Evolutionary conservation across 768 basidiomycete genomes (phyloP).

Genomic region (Agrocybe chaxingu): DNA sequence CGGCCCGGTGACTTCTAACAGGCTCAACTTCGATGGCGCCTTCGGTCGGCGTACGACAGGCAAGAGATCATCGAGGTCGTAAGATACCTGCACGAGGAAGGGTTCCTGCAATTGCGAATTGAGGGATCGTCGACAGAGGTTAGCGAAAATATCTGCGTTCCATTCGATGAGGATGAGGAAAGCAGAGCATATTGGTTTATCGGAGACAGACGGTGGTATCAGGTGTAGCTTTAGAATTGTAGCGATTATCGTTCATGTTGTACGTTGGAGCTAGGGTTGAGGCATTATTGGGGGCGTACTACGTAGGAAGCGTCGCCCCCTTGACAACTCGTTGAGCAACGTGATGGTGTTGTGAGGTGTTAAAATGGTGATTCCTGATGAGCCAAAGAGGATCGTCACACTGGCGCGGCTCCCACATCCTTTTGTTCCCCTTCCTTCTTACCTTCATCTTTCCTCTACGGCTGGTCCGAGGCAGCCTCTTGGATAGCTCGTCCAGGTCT

Average conservation of each 20-base stretch:
- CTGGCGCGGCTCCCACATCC: slow-evolving; percentile 7
- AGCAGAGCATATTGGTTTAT: slow-evolving; percentile 54
- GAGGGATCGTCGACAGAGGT: slow-evolving; percentile 19
- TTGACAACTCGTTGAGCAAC: background rate
- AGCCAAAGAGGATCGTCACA: slow-evolving; percentile 1
- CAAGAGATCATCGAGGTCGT: slow-evolving; percentile 71
- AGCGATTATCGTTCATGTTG: slow-evolving; percentile 1
- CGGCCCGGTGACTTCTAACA: slow-evolving; percentile 22
- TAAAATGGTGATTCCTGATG: background rate
- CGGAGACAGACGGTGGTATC: slow-evolving; percentile 64
- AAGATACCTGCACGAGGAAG: slow-evolving; percentile 48
- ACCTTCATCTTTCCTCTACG: slow-evolving; percentile 21
- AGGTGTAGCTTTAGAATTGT: slow-evolving; percentile 33
- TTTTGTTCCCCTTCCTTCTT: slow-evolving; percentile 8
- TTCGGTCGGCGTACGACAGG: slow-evolving; percentile 70
- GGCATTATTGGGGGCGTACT: too few species aligned
- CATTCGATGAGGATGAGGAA: slow-evolving; percentile 53
- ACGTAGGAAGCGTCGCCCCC: too few species aligned
- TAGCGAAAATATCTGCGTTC: slow-evolving; percentile 19
- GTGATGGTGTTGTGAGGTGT: slow-evolving; percentile 9
- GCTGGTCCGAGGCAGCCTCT: slow-evolving; percentile 21
- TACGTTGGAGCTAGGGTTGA: too few species aligned
- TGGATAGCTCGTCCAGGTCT: slow-evolving; percentile 10
- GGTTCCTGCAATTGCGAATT: slow-evolving; percentile 37
- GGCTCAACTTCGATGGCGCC: slow-evolving; percentile 70